Conservation (phyloP, 805 yeast genomes). For the Lachancea sp. region DNA sequence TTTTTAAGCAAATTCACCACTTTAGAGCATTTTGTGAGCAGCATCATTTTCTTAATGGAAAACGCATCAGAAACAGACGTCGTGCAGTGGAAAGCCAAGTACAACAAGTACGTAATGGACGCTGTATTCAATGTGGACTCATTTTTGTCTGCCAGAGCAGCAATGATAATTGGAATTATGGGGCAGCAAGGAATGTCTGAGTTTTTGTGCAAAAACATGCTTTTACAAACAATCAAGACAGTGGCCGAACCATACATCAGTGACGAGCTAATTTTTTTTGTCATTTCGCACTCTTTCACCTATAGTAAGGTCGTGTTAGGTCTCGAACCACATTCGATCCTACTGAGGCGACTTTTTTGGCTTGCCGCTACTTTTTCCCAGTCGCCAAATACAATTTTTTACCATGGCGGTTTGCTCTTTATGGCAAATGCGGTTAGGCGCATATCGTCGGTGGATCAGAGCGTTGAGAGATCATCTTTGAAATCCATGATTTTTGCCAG, state of each 20-base stretch:
- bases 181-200: slow-evolving; percentile 59
- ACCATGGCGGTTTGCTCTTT: slow-evolving; percentile 38
- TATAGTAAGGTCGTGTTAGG: slow-evolving; percentile 38
- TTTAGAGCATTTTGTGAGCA: slow-evolving; percentile 55
- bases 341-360: slow-evolving; percentile 36
- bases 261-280: slow-evolving; percentile 27
- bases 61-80: slow-evolving; percentile 41
- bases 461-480: slow-evolving; percentile 24
- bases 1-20: slow-evolving; percentile 36
- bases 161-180: slow-evolving; percentile 63
- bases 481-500: slow-evolving; percentile 29
- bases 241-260: slow-evolving; percentile 31
- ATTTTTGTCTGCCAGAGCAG: slow-evolving; percentile 59
- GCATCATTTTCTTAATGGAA: slow-evolving; percentile 47
- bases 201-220: slow-evolving; percentile 35
- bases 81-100: slow-evolving; percentile 54
- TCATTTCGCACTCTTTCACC: slow-evolving; percentile 36
- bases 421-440: slow-evolving; percentile 32
- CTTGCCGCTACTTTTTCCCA: slow-evolving; percentile 30
- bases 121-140: slow-evolving; percentile 53
- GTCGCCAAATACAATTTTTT: slow-evolving; percentile 32
- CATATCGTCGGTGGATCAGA: slow-evolving; percentile 31
- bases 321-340: slow-evolving; percentile 28
- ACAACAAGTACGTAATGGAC: slow-evolving; percentile 58
- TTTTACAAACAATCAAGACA: slow-evolving; percentile 32